Evolutionary conservation across 2,329 filamentous ascomycete genomes (phyloP).

Genomic region (Daldinia sp.): DNA sequence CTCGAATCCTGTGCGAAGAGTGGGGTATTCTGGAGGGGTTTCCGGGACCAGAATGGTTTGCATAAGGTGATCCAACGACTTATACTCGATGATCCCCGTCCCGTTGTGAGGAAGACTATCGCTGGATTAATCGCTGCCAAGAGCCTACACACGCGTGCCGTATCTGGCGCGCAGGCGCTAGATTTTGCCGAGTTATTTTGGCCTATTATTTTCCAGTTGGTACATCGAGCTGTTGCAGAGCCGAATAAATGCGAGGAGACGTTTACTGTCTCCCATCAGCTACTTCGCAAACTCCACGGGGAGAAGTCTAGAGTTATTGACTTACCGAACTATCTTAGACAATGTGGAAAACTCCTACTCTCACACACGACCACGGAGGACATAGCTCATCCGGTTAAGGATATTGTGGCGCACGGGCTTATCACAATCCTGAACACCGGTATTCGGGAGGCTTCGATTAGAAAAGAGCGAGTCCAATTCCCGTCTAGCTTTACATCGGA

Average conservation of each 20-base stretch:
- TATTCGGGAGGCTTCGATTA: constrained; percentile 41
- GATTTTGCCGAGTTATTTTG: constrained; percentile 58
- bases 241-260: constrained; percentile 55
- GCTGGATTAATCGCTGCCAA: constrained; percentile 46
- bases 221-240: constrained; percentile 48
- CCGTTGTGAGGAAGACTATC: constrained; percentile 49
- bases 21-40: constrained; percentile 51
- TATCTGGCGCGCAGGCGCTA: constrained; percentile 44
- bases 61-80: constrained; percentile 47
- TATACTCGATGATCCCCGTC: constrained; percentile 50
- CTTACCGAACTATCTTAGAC: constrained; percentile 36
- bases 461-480: constrained; percentile 34
- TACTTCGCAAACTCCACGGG: constrained; percentile 44
- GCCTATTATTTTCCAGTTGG: constrained; percentile 51
- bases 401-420: constrained; percentile 50
- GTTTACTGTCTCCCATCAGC: constrained; percentile 40
- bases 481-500: constrained; percentile 50
- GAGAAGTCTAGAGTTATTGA: constrained; percentile 39
- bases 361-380: constrained; percentile 46
- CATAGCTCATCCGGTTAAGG: constrained; percentile 50
- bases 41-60: constrained; percentile 44
- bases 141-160: constrained; percentile 34
- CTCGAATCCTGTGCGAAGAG: constrained; percentile 52
- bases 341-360: constrained; percentile 41
- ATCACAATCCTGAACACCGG: constrained; percentile 48